These are phyloP conservation scores for Candida arabinofermentans DNA, from an alignment of 805 yeast species.

Conservation along the genomic window DNA sequence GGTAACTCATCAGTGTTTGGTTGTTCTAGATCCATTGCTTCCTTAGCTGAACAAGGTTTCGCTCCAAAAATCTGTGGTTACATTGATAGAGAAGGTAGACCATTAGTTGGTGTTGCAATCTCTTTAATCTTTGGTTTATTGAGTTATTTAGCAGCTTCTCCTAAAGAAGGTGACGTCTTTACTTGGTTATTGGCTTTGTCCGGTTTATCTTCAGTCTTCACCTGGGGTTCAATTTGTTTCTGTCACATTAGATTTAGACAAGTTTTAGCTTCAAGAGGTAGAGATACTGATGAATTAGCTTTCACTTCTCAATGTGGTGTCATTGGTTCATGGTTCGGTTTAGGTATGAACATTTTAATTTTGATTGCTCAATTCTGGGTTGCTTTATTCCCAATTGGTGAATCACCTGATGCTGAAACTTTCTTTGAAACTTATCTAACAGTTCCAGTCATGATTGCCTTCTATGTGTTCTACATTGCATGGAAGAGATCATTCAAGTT, in stretches of 20 bases:
- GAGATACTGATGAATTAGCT: constrained; percentile 63
- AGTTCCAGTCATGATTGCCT: constrained; percentile 54
- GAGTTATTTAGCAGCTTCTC: constrained; percentile 61
- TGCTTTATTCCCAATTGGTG: constrained; percentile 67
- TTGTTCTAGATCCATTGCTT: constrained; percentile 65
- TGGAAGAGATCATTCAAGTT: constrained; percentile 44
- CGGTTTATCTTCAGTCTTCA: constrained; percentile 71
- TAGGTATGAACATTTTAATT: constrained; percentile 52
- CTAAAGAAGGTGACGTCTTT: constrained; percentile 54
- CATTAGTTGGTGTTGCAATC: constrained; percentile 59
- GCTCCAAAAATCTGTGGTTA: constrained; percentile 61
- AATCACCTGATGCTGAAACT: constrained; percentile 43
- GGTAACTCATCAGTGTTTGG: constrained; percentile 75
- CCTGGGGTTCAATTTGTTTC: constrained; percentile 73
- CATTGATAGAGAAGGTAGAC: constrained; percentile 77
- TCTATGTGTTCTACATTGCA: constrained; percentile 33
- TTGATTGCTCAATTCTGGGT: constrained; percentile 79
- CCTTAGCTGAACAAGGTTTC: constrained; percentile 67
- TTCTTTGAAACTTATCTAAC: constrained; percentile 70
- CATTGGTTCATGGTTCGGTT: constrained; percentile 63
- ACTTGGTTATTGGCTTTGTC: constrained; percentile 75
- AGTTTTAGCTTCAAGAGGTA: constrained; percentile 62
- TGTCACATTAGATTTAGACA: constrained; percentile 69
- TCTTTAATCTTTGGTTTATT: constrained; percentile 54
- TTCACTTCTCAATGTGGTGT: constrained; percentile 67